These are phyloP conservation scores for Domatiomyces catenatus DNA, from an alignment of 2,329 filamentous ascomycete genomes.

Conservation along the genomic window DNA sequence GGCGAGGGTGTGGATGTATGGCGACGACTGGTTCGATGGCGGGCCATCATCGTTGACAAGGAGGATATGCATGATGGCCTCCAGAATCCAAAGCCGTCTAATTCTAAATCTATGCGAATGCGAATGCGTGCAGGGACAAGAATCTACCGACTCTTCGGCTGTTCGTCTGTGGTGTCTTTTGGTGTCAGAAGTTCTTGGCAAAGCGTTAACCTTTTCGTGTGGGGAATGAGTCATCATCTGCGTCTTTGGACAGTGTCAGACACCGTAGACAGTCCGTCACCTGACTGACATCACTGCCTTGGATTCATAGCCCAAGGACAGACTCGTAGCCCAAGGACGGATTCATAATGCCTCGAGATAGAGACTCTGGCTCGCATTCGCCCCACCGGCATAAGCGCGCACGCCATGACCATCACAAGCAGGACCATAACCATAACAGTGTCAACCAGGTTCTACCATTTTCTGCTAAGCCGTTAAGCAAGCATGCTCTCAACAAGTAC, in stretches of 20 bases:
- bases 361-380: slow-evolving; percentile 9
- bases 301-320: not conserved
- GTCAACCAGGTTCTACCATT: slow-evolving; percentile 40
- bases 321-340: not conserved
- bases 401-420: slow-evolving; percentile 3
- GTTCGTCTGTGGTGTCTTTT: not conserved
- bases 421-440: not conserved
- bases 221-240: too few species aligned
- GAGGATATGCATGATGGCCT: slow-evolving; percentile 38
- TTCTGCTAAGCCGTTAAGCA: slow-evolving; percentile 49
- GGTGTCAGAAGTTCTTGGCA: not conserved
- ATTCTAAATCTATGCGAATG: not conserved
- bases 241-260: too few species aligned
- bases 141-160: too few species aligned
- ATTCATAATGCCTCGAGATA: not conserved
- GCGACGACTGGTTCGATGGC: slow-evolving; percentile 60
- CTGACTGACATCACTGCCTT: too few species aligned
- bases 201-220: too few species aligned
- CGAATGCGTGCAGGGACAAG: not conserved
- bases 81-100: not conserved
- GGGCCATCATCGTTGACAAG: slow-evolving; percentile 63
- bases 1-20: slow-evolving; percentile 63
- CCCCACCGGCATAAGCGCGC: slow-evolving; percentile 5
- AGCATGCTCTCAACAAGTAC: slow-evolving; percentile 51
- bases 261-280: too few species aligned